phyloP scores from a whole-genome alignment of 352 stramenopile genomes.

The Pythium periplocum region DNA sequence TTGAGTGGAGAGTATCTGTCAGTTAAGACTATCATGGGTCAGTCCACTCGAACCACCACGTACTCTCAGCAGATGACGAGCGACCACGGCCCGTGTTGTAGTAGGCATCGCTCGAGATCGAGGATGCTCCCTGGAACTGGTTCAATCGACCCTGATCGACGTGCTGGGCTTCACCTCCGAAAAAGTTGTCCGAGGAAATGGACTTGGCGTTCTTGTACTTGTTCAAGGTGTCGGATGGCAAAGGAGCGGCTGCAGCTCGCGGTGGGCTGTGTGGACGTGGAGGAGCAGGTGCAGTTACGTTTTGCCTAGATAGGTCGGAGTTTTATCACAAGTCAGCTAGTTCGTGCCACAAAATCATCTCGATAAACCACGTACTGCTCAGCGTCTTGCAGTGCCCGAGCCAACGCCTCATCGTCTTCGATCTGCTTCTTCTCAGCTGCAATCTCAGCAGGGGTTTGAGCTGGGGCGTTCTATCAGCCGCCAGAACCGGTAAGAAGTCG shows the following conservation, averaged over 20 bases:
- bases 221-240: slow-evolving; percentile 52
- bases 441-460: too few species aligned
- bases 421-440: slow-evolving; percentile 65
- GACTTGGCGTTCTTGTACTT: slow-evolving; percentile 92
- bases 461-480: slow-evolving; percentile 51
- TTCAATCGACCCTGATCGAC: slow-evolving; percentile 61
- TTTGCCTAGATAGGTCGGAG: too few species aligned
- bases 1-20: background rate
- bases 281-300: background rate
- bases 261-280: slow-evolving; percentile 14
- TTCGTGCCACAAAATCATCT: background rate
- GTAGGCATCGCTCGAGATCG: slow-evolving; percentile 86
- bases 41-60: slow-evolving; percentile 3
- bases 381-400: slow-evolving; percentile 69
- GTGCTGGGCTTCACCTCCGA: slow-evolving; percentile 53
- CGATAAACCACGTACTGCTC: slow-evolving; percentile 49
- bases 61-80: slow-evolving; percentile 66
- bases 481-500: too few species aligned
- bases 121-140: slow-evolving; percentile 74
- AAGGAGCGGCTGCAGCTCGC: background rate
- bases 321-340: too few species aligned
- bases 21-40: background rate
- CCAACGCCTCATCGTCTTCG: slow-evolving; percentile 82
- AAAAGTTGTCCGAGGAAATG: slow-evolving; percentile 89
- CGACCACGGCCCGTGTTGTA: slow-evolving; percentile 60